These are phyloP conservation scores for Hemisphaericaspora lyxosophila DNA, from an alignment of 1,139 yeast genomes.

Conservation along the genomic window DNA sequence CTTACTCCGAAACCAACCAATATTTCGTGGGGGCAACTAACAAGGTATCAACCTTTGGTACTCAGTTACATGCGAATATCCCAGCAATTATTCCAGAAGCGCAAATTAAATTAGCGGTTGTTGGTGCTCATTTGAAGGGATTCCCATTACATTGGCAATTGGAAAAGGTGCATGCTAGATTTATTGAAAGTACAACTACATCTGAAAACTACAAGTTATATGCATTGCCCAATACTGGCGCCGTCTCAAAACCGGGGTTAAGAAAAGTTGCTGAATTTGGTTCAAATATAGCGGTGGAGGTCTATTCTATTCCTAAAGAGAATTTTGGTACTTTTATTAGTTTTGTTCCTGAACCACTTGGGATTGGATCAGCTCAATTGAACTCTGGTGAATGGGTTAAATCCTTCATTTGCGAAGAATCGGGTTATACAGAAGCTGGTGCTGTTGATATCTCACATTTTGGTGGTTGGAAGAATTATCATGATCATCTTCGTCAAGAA, in stretches of 20 bases:
- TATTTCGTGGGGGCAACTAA: slow-evolving; percentile 44
- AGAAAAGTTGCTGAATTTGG: slow-evolving; percentile 65
- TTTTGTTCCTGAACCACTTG: slow-evolving; percentile 92
- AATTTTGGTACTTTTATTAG: slow-evolving; percentile 77
- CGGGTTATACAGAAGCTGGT: slow-evolving; percentile 70
- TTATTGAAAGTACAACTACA: slow-evolving; percentile 65
- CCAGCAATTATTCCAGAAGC: slow-evolving; percentile 26
- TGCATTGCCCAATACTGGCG: slow-evolving; percentile 80
- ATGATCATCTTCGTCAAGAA: slow-evolving; percentile 36
- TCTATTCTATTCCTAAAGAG: slow-evolving; percentile 77
- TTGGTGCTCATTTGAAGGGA: slow-evolving; percentile 91
- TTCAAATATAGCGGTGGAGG: slow-evolving; percentile 65
- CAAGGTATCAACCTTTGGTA: slow-evolving; percentile 6
- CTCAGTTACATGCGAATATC: slow-evolving; percentile 41
- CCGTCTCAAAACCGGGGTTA: slow-evolving; percentile 85
- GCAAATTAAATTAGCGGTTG: slow-evolving; percentile 73
- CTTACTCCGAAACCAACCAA: slow-evolving; percentile 23
- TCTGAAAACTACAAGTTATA: slow-evolving; percentile 72
- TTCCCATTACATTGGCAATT: slow-evolving; percentile 94
- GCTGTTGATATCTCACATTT: slow-evolving; percentile 74
- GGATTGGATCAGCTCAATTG: slow-evolving; percentile 88
- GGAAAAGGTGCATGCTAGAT: slow-evolving; percentile 78
- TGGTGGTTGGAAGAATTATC: slow-evolving; percentile 87
- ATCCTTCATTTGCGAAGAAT: slow-evolving; percentile 91
- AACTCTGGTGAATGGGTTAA: slow-evolving; percentile 80